Base-by-base conservation (phyloP, 2,329 filamentous ascomycete species). In the Trichoderma brevicompactum region DNA sequence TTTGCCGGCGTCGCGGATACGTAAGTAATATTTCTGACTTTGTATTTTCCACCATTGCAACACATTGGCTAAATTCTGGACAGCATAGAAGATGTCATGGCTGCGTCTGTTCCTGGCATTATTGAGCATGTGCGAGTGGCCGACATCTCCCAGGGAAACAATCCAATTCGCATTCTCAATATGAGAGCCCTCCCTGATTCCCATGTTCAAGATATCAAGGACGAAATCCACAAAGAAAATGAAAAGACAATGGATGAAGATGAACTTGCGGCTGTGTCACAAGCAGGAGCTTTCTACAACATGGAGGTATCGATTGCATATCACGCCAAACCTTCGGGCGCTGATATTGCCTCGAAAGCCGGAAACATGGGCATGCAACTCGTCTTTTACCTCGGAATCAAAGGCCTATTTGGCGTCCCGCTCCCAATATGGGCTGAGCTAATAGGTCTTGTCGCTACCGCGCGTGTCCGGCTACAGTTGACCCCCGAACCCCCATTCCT, bases 291-390 rank as follows among this genome's bases (percentile, higher is more conserved):
- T 68, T 96, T 91, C 74, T 97, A 97, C 81, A 97, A 97, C 72
- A 82, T 97, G 55, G 94, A 97, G 76, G 89, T 92, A 32, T 92
- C 92, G 0, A 89, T 97, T 72, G 94, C 94, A 1, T 97, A 97
- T 75, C 93, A 97, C 73, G 92, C 94, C 9, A 88, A 89, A 74
- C 93, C 93, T 12, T 89, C 86, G 2, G 84, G 86, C 5, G 82
- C 82, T 65, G 86, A 89, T 54, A 84, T 92, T 13, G 90, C 91
- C 2, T 90, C 91, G 52, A 95, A 94, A 77, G 92, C 93, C 6
- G 87, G 90, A 70, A 98, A 97, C 75, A 97, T 97, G 92, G 94
- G 96, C 73, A 97, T 97, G 92, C 91, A 96, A 72, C 79, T 98
- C 13, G 87, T 97, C 8, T 98, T 99, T 76, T 98, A 97, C 69